Evolutionary conservation across 192 early-diverging fungal species (phyloP).

Genomic region (Linnemannia zychae): DNA sequence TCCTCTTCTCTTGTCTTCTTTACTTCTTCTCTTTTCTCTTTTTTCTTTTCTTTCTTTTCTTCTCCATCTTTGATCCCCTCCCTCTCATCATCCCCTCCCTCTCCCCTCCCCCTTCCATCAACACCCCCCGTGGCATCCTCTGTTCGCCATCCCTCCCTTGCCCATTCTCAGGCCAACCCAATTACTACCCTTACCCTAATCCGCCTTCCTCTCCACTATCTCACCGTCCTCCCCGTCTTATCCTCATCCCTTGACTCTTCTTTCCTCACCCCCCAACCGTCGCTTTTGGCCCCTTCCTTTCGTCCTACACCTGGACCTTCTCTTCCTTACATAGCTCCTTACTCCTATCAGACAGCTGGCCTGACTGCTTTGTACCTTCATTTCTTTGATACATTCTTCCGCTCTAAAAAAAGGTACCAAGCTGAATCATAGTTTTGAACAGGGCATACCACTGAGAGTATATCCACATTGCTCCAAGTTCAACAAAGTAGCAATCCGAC

Average conservation of each 20-base stretch:
- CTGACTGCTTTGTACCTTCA: conserved; percentile 23
- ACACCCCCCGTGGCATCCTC: conserved; percentile 25
- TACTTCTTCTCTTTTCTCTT: background rate
- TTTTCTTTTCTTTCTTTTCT: conserved; percentile 2
- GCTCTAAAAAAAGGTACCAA: background rate
- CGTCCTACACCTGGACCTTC: background rate
- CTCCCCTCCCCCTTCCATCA: background rate
- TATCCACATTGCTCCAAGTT: background rate
- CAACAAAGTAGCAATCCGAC: background rate
- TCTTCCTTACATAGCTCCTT: background rate
- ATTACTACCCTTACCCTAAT: background rate
- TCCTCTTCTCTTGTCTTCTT: background rate
- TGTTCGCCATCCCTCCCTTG: conserved; percentile 45
- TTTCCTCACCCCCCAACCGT: background rate
- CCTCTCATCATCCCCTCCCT: background rate
- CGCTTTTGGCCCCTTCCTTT: background rate
- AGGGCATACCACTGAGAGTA: conserved; percentile 1
- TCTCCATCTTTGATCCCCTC: conserved; percentile 7
- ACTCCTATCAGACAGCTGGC: conserved; percentile 44
- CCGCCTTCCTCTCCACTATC: background rate
- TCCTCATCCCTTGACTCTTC: background rate
- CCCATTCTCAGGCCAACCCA: conserved; percentile 13
- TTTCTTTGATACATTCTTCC: background rate
- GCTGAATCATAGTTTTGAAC: background rate
- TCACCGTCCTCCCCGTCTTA: background rate